These are phyloP conservation scores for Sherardia arvensis DNA, from an alignment of 257 asterid species.

Conservation along the genomic window DNA sequence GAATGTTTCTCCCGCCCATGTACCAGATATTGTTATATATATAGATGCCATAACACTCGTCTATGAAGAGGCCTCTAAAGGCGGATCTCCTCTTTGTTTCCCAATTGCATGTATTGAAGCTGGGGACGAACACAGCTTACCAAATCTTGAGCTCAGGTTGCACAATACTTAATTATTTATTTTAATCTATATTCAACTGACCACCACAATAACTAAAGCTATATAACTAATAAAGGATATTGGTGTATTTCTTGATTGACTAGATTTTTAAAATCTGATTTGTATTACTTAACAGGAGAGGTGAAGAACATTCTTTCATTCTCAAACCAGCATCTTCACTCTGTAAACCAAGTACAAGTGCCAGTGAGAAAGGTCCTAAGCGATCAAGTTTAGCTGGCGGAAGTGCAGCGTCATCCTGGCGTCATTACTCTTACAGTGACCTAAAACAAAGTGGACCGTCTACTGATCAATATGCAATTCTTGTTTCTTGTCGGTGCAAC, in stretches of 20 bases:
- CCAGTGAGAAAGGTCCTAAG: constrained; percentile 24
- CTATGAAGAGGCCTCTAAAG: constrained; percentile 86
- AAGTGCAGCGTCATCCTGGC: constrained; percentile 44
- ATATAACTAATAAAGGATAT: background rate
- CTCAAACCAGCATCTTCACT: constrained; percentile 70
- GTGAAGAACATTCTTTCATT: constrained; percentile 96
- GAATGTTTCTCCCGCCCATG: constrained; percentile 78
- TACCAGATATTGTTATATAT: constrained; percentile 64
- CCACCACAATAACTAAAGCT: background rate
- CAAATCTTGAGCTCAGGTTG: constrained; percentile 93
- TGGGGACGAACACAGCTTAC: constrained; percentile 67
- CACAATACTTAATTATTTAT: background rate
- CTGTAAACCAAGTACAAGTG: constrained; percentile 46
- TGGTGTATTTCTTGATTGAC: constrained; percentile 16
- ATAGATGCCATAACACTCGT: constrained; percentile 79
- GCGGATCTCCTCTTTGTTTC: constrained; percentile 62
- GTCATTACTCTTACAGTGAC: constrained; percentile 31
- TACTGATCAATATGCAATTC: constrained; percentile 68
- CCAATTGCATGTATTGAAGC: constrained; percentile 91
- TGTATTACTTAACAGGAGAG: constrained; percentile 64
- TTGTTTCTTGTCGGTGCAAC: constrained; percentile 95
- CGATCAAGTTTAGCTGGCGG: constrained; percentile 36
- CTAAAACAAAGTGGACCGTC: constrained; percentile 39
- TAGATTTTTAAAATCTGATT: constrained; percentile 9
- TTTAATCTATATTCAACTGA: background rate